Base-by-base conservation (phyloP, 441 rosid genomes). In the Hypseocharis bilobata region DNA sequence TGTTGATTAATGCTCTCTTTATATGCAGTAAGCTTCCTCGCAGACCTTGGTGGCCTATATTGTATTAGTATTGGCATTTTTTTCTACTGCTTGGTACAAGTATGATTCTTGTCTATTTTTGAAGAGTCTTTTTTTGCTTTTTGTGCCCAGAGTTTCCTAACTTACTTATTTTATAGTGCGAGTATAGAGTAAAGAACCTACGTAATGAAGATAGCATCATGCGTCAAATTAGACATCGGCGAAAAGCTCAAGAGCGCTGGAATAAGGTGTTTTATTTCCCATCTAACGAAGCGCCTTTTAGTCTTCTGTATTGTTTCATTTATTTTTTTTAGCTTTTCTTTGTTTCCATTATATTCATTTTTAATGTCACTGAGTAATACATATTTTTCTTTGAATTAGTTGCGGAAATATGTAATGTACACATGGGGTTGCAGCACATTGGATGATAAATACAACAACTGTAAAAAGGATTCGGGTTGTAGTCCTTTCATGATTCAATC, bases 41-140 rank as follows among this genome's bases (percentile, higher is more conserved):
- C 99, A 0, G 97, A 93, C 75, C 96, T 93, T 74, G 99, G 99
- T 74, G 99, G 99, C 70, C 82, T 93, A 61, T 93, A 84, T 78
- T 93, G 99, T 87, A 77, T 93, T 72, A 88, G 95, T 70, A 80
- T 88, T 71, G 90, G 88, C 74, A 82, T 93, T 69, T 93, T 93
- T 80, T 86, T 88, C 85, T 93, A 83, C 84, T 71, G 85, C 65
- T 78, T 91, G 78, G 96, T 87, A 72, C 99, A 93, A 78, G 99
- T 93, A 81, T 64, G 75, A 64, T 66, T 69, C 62, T 56, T 65
- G 14, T 56, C 64, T 67, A 68, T 7, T 69, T 59, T n/a, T 63
- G 49, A 54, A 65, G 3, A n/a, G n/a, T n/a, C 47, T 56, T 64
- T 68, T 23, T 5, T 30, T 65, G 34, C 22, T 17, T 56, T 29